Base-by-base conservation (phyloP, 805 yeast genomes). In the Lipomyces spencermartinsiae region DNA sequence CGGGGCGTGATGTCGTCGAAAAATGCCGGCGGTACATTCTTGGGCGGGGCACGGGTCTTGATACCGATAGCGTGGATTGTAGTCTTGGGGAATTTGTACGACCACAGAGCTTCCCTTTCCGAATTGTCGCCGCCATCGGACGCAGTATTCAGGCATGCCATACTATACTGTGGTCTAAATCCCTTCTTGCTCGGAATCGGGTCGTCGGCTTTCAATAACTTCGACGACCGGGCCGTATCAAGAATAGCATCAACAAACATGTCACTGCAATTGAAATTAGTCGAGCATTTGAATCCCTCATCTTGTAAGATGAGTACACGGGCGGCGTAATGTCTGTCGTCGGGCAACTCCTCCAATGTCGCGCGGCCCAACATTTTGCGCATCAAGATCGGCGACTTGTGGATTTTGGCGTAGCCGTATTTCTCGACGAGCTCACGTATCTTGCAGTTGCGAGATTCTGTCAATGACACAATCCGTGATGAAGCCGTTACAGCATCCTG, bases 31-130 rank as follows among this genome's bases (percentile, higher is more conserved):
- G 49, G 49, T 3, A n/a, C 19, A 43, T n/a, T 5, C 22, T 43
- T 43, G 49, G 49, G 49, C 22, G 49, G 49, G 4, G 49, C 49
- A 5, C 49, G 16, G 8, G 49, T 43, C 49, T 43, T n/a, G 54
- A 59, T 59, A 31, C 62, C 53, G 25, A 51, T 25, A 4, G 62
- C 62, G 7, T 35, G 49, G 33, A 46, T 55, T 10, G 56, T 51
- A 5, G 39, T 55, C 33, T 25, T 12, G 12, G 64, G 64, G 57
- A 61, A 61, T 12, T 55, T 51, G 57, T 61, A 61, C 5, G 22
- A 33, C 59, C 64, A 54, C 7, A 31, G 19, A 5, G 19, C 22
- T 43, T 43, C 25, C 35, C 19, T 16, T 37, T 39, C 19, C 16
- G 25, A 14, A 55, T 19, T 12, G 9, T 22, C 39, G 19, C 56